phyloP scores from a whole-genome alignment of 257 asterid species.

The Lantana camara region DNA sequence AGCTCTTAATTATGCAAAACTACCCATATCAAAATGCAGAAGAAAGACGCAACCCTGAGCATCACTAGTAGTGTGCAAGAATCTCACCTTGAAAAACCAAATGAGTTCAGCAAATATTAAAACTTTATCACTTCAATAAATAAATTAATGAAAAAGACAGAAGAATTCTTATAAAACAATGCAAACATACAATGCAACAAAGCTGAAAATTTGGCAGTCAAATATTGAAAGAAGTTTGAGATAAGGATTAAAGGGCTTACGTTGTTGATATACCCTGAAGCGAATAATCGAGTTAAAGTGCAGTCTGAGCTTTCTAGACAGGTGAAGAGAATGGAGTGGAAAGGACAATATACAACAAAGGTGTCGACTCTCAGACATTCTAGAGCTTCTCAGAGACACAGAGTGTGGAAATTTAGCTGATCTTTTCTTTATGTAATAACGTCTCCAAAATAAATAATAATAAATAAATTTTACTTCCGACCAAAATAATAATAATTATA shows the following conservation, averaged over 20 bases:
- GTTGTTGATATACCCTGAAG: constrained; percentile 3
- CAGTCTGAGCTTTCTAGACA: not conserved
- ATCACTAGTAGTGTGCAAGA: not conserved
- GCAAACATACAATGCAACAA: not conserved
- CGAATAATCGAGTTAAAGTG: not conserved
- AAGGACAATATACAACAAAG: constrained; percentile 9
- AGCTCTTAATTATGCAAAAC: not conserved
- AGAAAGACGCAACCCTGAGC: not conserved
- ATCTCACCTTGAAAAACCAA: not conserved
- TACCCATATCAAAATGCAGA: constrained; percentile 4
- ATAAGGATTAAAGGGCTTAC: constrained; percentile 27
- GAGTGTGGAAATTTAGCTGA: not conserved
- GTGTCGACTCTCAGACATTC: constrained; percentile 35
- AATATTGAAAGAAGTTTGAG: not conserved
- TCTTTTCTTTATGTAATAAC: too few relatives aligned
- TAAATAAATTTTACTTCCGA: too few relatives aligned
- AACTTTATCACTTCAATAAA: too few relatives aligned
- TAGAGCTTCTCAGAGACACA: constrained; percentile 44
- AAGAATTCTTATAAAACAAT: too few relatives aligned
- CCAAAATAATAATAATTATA: too few relatives aligned
- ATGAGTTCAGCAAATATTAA: not conserved
- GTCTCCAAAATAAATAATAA: too few relatives aligned
- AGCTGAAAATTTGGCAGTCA: not conserved
- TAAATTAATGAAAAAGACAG: too few relatives aligned
- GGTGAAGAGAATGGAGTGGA: not conserved